Base-by-base conservation (phyloP, 208 protist species). In the Lotmaria passim region DNA sequence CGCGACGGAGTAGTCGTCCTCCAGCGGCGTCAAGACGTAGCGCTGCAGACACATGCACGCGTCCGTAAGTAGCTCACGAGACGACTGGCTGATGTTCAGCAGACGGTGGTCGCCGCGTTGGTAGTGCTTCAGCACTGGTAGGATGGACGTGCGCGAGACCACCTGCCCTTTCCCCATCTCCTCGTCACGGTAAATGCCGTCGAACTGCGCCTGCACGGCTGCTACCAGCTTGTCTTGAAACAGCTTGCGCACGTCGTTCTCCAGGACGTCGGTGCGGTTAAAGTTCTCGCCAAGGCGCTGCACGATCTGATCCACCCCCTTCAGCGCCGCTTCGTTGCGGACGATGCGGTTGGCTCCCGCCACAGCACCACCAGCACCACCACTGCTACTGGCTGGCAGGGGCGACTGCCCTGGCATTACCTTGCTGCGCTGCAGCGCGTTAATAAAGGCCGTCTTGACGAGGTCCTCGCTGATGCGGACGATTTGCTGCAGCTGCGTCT, bases 281-380 rank as follows among this genome's bases (percentile, higher is more conserved):
- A 96, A 94, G 66, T 91, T 90, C 65, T 96, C 85, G 43, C 85
- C 85, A 24, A 96, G 83, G 31, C 86, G 81, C 41, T 80, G 80
- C 10, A 96, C 65, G n/a, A 96, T 79, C 48, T 70, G 59, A 26
- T 86, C 84, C 51, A 96, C 62, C 2, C 79, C 82, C 19, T 76
- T 41, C 33, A 96, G 72, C 41, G 85, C 91, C 3, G 59, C 58
- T n/a, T 83, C 79, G 56, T 96, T 83, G 21, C 74, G 73, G 39
- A 96, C 79, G 19, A 96, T 69, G 15, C 69, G 44, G 47, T 68
- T 57, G 1, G 56, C 14, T 7, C n/a, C 24, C 52, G 36, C 48
- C 11, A 59, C 43, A 23, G n/a, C n/a, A 19, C 28, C 59, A 55
- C 8, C 10, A 3, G 26, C 1, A 3, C 7, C 24, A 26, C 11